These are phyloP conservation scores for Exophiala sp. DNA, from an alignment of 2,329 filamentous ascomycete species.

Conservation along the genomic window DNA sequence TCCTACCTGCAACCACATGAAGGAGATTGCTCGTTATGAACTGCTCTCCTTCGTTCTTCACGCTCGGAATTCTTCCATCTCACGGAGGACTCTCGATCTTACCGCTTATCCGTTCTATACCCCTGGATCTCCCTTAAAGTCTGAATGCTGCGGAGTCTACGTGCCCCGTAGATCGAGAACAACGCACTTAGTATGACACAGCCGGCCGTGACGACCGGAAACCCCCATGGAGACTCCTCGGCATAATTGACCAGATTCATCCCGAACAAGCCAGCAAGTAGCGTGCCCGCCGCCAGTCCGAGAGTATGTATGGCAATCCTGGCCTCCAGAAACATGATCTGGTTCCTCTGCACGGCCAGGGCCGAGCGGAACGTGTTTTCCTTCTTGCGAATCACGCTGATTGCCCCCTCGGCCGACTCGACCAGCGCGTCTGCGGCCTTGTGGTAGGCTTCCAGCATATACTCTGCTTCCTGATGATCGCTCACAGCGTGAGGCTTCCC, in stretches of 20 bases:
- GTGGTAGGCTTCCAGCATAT: slow-evolving; percentile 37
- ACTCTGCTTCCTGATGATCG: slow-evolving; percentile 38
- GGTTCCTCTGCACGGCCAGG: slow-evolving; percentile 36
- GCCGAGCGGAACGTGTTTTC: slow-evolving; percentile 34
- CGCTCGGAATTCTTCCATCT: no score
- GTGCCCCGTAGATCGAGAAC: slow-evolving; percentile 30
- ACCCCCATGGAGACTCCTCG: slow-evolving; percentile 34
- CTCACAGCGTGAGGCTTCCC: slow-evolving; percentile 31
- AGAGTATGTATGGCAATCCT: slow-evolving; percentile 37
- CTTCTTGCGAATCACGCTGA: slow-evolving; percentile 32
- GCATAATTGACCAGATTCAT: slow-evolving; percentile 38
- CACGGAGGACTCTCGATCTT: neutral
- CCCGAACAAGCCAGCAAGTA: slow-evolving; percentile 35
- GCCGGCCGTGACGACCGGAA: slow-evolving; percentile 22
- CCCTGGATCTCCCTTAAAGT: slow-evolving; percentile 20
- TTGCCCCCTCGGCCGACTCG: slow-evolving; percentile 30
- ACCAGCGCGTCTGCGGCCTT: slow-evolving; percentile 35
- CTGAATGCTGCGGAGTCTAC: slow-evolving; percentile 28
- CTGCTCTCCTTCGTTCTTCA: no score
- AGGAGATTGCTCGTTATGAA: no score
- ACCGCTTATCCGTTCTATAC: neutral
- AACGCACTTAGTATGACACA: slow-evolving; percentile 28
- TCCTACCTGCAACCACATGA: no score
- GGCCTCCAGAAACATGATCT: slow-evolving; percentile 38
- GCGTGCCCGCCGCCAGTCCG: slow-evolving; percentile 34